phyloP scores from a whole-genome alignment of 2,329 filamentous ascomycete genomes.

The Claviceps quebecensis region DNA sequence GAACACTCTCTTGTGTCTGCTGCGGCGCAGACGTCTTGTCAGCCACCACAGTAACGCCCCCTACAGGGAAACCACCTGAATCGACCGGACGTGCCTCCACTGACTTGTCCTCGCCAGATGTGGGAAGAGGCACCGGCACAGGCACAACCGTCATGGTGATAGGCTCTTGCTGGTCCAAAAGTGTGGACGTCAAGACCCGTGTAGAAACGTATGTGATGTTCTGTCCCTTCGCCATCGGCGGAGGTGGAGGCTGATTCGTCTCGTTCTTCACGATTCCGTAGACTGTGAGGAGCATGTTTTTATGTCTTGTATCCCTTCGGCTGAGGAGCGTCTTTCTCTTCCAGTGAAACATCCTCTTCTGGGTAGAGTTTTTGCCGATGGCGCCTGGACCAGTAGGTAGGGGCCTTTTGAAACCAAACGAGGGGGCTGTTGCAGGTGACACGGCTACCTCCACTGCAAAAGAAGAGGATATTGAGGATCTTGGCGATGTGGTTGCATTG shows the following conservation, averaged over 20 bases:
- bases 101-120: neutral
- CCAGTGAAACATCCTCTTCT: neutral
- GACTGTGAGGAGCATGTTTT: slow-evolving; percentile 25
- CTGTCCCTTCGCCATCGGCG: slow-evolving; percentile 15
- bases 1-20: neutral
- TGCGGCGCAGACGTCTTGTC: too few relatives aligned
- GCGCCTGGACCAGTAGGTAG: neutral
- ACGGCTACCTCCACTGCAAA: too few relatives aligned
- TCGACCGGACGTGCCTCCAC: too few relatives aligned
- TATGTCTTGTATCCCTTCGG: slow-evolving; percentile 15
- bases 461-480: too few relatives aligned
- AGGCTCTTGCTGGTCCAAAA: neutral
- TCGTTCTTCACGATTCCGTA: slow-evolving; percentile 24
- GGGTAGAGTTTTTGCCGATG: neutral
- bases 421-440: too few relatives aligned
- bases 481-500: neutral
- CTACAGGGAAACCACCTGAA: neutral
- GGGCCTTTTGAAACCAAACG: neutral
- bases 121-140: neutral
- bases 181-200: neutral
- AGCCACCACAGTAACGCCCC: too few relatives aligned
- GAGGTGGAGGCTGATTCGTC: slow-evolving; percentile 18
- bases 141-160: slow-evolving; percentile 1
- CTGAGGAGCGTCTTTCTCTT: neutral
- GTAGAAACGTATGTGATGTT: slow-evolving; percentile 6